Percentiles rank a stretch among this genome's conserved stretches.
Conservation (phyloP, 2,329 filamentous ascomycete genomes). For the Ophidiomyces ophidiicola region DNA sequence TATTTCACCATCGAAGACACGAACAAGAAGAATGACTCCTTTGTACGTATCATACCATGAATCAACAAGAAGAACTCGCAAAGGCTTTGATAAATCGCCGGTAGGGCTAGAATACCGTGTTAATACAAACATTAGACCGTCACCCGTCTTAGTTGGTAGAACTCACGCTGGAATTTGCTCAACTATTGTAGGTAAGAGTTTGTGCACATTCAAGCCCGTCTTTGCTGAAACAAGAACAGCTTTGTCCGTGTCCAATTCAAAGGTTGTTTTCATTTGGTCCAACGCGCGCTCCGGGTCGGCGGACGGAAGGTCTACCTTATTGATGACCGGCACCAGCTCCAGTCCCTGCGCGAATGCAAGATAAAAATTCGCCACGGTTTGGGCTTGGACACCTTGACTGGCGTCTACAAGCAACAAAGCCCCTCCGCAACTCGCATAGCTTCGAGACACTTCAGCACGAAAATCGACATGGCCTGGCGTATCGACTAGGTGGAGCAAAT, state of each 20-base stretch:
- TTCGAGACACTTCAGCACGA: conserved; percentile 85
- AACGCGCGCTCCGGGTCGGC: conserved; percentile 78
- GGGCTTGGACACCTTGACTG: conserved; percentile 89
- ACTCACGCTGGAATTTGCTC: conserved; percentile 61
- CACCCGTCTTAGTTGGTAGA: neutral
- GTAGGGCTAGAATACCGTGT: conserved; percentile 40
- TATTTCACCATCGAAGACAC: conserved; percentile 79
- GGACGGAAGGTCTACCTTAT: conserved; percentile 88
- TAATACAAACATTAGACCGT: conserved; percentile 14
- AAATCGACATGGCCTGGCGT: conserved; percentile 98
- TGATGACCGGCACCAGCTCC: conserved; percentile 77
- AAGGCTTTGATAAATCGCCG: conserved; percentile 58
- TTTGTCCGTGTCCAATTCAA: conserved; percentile 70
- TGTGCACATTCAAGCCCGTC: conserved; percentile 75
- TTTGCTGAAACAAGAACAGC: conserved; percentile 80
- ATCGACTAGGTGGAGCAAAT: conserved; percentile 88
- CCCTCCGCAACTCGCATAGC: conserved; percentile 91
- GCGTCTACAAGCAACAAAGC: conserved; percentile 88
- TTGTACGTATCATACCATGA: conserved; percentile 98
- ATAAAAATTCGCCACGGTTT: conserved; percentile 98
- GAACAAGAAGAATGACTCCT: conserved; percentile 80
- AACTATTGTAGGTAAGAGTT: conserved; percentile 74
- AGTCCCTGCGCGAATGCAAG: conserved; percentile 87
- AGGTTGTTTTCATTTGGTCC: conserved; percentile 71
- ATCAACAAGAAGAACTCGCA: conserved; percentile 81